Base-by-base conservation (phyloP, 352 stramenopile species). In the Pythium monospermum region DNA sequence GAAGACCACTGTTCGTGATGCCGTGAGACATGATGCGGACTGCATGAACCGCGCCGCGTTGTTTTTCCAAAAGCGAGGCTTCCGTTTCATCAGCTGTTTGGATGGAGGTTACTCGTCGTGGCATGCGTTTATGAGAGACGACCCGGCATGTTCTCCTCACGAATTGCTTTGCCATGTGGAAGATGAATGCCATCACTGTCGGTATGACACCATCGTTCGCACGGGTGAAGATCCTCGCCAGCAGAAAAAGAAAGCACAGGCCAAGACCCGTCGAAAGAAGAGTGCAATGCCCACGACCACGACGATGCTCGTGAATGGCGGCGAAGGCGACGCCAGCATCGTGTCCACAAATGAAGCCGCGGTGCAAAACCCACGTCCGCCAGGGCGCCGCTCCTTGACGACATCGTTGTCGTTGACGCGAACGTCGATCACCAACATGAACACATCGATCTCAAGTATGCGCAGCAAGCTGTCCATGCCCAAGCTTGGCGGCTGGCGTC, bases 71-170 rank as follows among this genome's bases (percentile, higher is more conserved):
- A 92, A 92, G 57, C 71, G 71, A 35, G 76, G 70, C 2, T 92
- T 92, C 48, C 78, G 81, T n/a, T 92, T 87, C 49, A 74, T 92
- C 31, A 88, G 81, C 27, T 74, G 61, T 7, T 47, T 92, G 13
- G 81, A 92, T 46, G 81, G 81, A 18, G 81, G 81, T 2, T 92
- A 89, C 50, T 74, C 81, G 11, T 85, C 78, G 6, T 92, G 81
- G 81, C 81, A 92, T 47, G 78, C 81, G n/a, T 90, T 83, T 51
- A 85, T 92, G 74, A 73, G 81, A 21, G 81, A 92, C 51, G 67
- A 73, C 3, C 52, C 72, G 1, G 56, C 55, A 16, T 80, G 56
- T 1, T 88, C 81, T 6, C 74, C 73, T 2, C 49, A 85, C 32
- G 81, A 92, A 38, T 49, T 92, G 33, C 60, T 88, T 30, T 80